Conservation (phyloP, 2,329 filamentous ascomycete species). For the Colletotrichum sidae region DNA sequence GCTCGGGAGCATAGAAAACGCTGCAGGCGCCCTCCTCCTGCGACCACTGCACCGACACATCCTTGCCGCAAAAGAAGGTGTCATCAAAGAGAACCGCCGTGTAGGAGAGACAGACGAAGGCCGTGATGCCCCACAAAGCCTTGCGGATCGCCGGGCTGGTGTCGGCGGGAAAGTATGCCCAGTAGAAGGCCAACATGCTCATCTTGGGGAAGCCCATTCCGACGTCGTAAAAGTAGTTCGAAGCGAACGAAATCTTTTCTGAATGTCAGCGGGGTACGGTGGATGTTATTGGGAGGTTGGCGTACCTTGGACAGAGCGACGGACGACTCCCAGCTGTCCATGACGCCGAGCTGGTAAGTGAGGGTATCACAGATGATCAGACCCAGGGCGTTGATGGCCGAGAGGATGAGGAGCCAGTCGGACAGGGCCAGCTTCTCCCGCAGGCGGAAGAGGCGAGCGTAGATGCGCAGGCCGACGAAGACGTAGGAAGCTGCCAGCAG, state of each 20-base stretch:
- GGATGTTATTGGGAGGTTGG: accelerated
- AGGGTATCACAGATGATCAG: constrained; percentile 50
- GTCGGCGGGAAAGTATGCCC: constrained; percentile 46
- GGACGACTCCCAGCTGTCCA: constrained; percentile 45
- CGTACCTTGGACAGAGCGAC: constrained; percentile 47
- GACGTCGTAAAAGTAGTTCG: constrained; percentile 52
- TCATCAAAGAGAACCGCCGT: constrained; percentile 47
- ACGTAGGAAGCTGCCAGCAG: constrained; percentile 42
- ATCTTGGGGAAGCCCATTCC: constrained; percentile 51
- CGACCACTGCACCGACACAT: constrained; percentile 50
- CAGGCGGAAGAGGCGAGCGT: constrained; percentile 46
- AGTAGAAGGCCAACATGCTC: constrained; percentile 51
- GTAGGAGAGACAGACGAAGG: constrained; percentile 47
- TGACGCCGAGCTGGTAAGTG: constrained; percentile 46
- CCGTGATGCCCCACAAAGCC: constrained; percentile 45
- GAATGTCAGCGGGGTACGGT: not conserved
- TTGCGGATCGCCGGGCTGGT: constrained; percentile 44
- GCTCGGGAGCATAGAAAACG: constrained; percentile 48
- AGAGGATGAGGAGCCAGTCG: constrained; percentile 44
- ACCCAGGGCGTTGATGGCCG: constrained; percentile 45
- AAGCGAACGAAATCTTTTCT: constrained; percentile 47
- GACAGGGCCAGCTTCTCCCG: constrained; percentile 45
- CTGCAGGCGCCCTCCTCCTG: constrained; percentile 50
- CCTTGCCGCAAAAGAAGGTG: constrained; percentile 49
- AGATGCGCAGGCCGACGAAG: constrained; percentile 46